Conservation (phyloP, 352 stramenopile species). For the Phytophthora idaei region DNA sequence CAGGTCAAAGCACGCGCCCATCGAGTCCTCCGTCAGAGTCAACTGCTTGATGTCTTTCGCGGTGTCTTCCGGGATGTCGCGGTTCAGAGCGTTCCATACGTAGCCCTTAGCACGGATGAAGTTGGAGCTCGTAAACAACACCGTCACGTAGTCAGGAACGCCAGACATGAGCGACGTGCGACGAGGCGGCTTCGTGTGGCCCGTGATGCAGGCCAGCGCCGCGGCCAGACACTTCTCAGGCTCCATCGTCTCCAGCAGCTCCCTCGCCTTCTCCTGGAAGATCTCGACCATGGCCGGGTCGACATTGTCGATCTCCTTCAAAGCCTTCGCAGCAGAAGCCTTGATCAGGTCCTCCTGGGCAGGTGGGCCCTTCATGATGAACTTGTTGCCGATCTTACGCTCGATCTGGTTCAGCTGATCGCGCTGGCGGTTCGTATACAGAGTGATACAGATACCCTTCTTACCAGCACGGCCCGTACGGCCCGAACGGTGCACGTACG, state of each 20-base stretch:
- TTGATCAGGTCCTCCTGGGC: conserved; percentile 89
- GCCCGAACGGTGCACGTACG: conserved; percentile 98
- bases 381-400: conserved; percentile 89
- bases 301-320: conserved; percentile 85
- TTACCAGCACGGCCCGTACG: conserved; percentile 96
- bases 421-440: conserved; percentile 91
- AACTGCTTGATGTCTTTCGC: conserved; percentile 90
- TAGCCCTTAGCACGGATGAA: conserved; percentile 89
- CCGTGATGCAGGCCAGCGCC: conserved; percentile 90
- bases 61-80: conserved; percentile 78
- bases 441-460: conserved; percentile 97
- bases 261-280: conserved; percentile 71
- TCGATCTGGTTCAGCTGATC: conserved; percentile 86
- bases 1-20: conserved; percentile 93
- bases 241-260: conserved; percentile 69
- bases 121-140: conserved; percentile 86
- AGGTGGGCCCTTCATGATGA: conserved; percentile 86
- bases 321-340: conserved; percentile 79
- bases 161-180: conserved; percentile 90
- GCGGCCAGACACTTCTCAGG: conserved; percentile 74
- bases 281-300: conserved; percentile 76
- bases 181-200: conserved; percentile 82
- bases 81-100: conserved; percentile 92
- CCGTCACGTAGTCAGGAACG: conserved; percentile 89
- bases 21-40: conserved; percentile 87